A percentile compares a stretch with the other conserved stretches of the same genome.
phyloP scores from a whole-genome alignment of 2,329 filamentous ascomycete species.

The Macrophomina pseudophaseolina region DNA sequence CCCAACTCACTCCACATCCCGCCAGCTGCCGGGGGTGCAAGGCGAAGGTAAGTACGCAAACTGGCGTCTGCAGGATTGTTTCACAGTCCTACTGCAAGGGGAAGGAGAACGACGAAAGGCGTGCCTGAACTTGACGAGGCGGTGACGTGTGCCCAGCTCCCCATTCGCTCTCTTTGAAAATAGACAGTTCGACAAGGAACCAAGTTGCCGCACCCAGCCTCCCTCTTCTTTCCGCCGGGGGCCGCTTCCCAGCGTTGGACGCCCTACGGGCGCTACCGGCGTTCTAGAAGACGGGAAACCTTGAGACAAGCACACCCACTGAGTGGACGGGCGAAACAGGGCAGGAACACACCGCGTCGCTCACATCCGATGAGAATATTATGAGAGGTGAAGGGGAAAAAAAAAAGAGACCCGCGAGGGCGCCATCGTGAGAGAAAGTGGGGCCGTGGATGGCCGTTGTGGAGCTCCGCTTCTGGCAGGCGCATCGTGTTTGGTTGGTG shows the following conservation, averaged over 20 bases:
- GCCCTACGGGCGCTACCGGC: slow-evolving; percentile 1
- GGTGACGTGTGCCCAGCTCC: slow-evolving; percentile 6
- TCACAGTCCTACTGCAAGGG: background rate
- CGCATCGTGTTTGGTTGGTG: background rate
- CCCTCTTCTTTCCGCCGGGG: too few relatives aligned
- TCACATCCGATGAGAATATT: background rate
- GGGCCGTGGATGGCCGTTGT: background rate
- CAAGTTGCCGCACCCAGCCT: too few relatives aligned
- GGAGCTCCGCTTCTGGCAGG: background rate
- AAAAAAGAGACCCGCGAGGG: background rate
- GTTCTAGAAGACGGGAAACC: slow-evolving; percentile 3
- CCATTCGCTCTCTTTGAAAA: too few relatives aligned
- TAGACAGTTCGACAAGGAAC: too few relatives aligned
- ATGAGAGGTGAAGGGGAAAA: background rate
- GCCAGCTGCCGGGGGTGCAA: background rate
- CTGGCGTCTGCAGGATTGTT: background rate
- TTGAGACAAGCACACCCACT: background rate
- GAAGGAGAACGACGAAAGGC: background rate
- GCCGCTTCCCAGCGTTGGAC: background rate
- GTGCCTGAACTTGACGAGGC: background rate
- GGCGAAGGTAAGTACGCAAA: too few relatives aligned
- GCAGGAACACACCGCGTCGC: background rate
- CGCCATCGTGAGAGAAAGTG: background rate
- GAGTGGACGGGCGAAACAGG: background rate
- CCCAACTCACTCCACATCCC: background rate